Conservation (phyloP, 2,329 filamentous ascomycete species). For the Dothidotthia symphoricarpi region DNA sequence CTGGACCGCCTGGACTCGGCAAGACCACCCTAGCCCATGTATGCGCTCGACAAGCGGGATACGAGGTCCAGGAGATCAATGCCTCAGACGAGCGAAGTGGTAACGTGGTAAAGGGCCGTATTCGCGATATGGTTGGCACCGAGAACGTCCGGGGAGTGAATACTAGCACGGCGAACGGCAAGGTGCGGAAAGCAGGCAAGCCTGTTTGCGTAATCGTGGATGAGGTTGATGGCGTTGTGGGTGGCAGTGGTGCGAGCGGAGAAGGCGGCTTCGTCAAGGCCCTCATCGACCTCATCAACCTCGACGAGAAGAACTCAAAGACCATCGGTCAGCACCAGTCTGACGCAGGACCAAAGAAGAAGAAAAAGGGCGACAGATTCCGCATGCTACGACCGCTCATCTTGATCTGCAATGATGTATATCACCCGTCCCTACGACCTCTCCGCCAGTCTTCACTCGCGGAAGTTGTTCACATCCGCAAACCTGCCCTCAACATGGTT, state of each 20-base stretch:
- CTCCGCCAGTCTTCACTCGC: slow-evolving; percentile 81
- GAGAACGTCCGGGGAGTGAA: slow-evolving; percentile 82
- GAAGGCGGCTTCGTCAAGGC: slow-evolving; percentile 96
- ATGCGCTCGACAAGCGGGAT: slow-evolving; percentile 90
- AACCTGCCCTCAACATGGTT: slow-evolving; percentile 82
- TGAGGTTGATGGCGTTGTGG: slow-evolving; percentile 91
- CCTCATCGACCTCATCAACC: slow-evolving; percentile 80
- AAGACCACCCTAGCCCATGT: slow-evolving; percentile 97
- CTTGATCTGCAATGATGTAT: slow-evolving; percentile 95
- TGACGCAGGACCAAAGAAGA: slow-evolving; percentile 47
- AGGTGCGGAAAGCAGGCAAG: slow-evolving; percentile 69
- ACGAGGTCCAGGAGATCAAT: slow-evolving; percentile 96
- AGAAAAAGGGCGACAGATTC: slow-evolving; percentile 82
- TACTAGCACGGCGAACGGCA: slow-evolving; percentile 52
- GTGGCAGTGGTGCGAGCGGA: slow-evolving; percentile 64
- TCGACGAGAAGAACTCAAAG: slow-evolving; percentile 77
- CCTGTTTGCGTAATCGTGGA: slow-evolving; percentile 94
- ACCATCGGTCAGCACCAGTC: slow-evolving; percentile 36
- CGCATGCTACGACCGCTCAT: slow-evolving; percentile 83
- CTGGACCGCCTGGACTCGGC: slow-evolving; percentile 87
- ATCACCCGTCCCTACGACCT: slow-evolving; percentile 82
- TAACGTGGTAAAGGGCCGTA: slow-evolving; percentile 85
- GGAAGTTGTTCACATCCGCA: slow-evolving; percentile 88
- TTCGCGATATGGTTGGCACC: slow-evolving; percentile 87
- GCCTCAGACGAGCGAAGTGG: slow-evolving; percentile 91